Evolutionary conservation across 2,329 filamentous ascomycete genomes (phyloP), one percentile per base, ranked within the genome.

Genomic region (Podosphaera xanthii): DNA sequence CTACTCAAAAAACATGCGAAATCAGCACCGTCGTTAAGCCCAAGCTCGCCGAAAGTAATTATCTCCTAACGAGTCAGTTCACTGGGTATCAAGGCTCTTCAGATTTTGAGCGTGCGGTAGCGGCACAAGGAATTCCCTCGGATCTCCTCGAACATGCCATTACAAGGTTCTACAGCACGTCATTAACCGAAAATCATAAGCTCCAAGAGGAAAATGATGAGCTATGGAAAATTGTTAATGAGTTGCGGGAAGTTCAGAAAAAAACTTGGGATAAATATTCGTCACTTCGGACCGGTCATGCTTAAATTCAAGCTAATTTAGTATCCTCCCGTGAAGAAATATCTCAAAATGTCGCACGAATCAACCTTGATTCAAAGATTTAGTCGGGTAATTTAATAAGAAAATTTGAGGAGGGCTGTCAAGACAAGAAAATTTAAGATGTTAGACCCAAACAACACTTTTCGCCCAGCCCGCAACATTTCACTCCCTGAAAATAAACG

Each of bases 11-110:
- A 63, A 65, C 68, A 63, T 77, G 76, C 22, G 76, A 79, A 64
- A 74, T 77, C 14, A 71, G 78, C 31, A 77, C 76, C 0, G 77
- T 96, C 33, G 76, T 91, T 61, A 96, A 95, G 73, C 91, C 91
- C n/a, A 82, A 81, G 62, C 77, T 84, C 61, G 81, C 77, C 57
- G 77, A 79, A 61, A 75, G 78, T 46, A 78, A 76, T 62, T 88
- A 90, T 67, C 77, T 76, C 3, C 75, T 87, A 61, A 82, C 76
- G 14, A 73, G 81, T 10, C 83, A 87, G 68, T 72, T 89, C n/a
- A 73, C 12, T 69, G 72, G 60, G 75, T 55, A 61, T 55, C 57
- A 61, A 22, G 55, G 54, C 22, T 55, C 49, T 22, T 61, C 56
- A 33, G 22, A 57, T 14, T 66, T 67, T 59, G 63, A 62, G 49